phyloP scores from a whole-genome alignment of 2,329 filamentous ascomycete species.

The Polytolypa hystricis region DNA sequence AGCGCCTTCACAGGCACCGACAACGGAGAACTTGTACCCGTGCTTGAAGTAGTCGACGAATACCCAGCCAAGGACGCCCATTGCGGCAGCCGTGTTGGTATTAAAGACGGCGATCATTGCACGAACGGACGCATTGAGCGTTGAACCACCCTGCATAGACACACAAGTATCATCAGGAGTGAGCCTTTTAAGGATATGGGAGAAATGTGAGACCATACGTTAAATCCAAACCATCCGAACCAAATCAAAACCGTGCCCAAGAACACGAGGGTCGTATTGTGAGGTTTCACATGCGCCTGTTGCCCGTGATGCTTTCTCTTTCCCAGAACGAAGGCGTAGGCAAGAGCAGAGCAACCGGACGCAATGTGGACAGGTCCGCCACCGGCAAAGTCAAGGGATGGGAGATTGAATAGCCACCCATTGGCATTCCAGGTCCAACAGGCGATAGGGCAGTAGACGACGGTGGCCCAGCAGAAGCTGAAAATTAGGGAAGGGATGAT shows the following conservation, averaged over 20 bases:
- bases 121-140: constrained; percentile 42
- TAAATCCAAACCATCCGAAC: constrained; percentile 48
- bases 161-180: background rate
- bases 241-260: constrained; percentile 49
- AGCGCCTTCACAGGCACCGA: constrained; percentile 47
- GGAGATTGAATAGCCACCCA: constrained; percentile 59
- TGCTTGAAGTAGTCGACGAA: constrained; percentile 42
- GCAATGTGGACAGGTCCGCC: constrained; percentile 66
- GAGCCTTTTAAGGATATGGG: background rate
- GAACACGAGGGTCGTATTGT: constrained; percentile 64
- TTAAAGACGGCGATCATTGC: constrained; percentile 47
- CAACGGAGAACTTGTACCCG: constrained; percentile 43
- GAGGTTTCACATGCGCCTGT: constrained; percentile 46
- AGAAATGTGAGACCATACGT: constrained; percentile 21
- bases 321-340: constrained; percentile 63
- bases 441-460: constrained; percentile 63
- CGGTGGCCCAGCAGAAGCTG: constrained; percentile 60
- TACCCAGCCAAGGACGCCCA: constrained; percentile 45
- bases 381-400: constrained; percentile 63
- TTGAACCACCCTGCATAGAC: constrained; percentile 36
- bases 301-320: constrained; percentile 48
- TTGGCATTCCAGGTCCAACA: constrained; percentile 70
- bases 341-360: constrained; percentile 59
- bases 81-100: constrained; percentile 46
- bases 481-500: constrained; percentile 56